These are phyloP conservation scores for Sphaerostilbella broomeana DNA, from an alignment of 2,329 filamentous ascomycete species.

Conservation along the genomic window DNA sequence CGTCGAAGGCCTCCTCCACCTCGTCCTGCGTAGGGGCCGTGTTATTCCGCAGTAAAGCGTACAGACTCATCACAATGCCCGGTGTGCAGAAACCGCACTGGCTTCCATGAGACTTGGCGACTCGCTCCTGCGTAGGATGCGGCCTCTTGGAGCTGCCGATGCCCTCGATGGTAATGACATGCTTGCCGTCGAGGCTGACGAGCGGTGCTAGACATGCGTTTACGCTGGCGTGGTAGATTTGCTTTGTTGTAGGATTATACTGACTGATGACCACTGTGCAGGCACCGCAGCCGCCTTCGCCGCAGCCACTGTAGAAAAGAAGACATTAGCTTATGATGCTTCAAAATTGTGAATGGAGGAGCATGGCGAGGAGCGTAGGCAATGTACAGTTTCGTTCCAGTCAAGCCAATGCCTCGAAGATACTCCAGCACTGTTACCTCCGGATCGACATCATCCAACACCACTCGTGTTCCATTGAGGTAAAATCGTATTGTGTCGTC, in stretches of 20 bases:
- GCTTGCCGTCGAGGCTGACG: slow-evolving; percentile 90
- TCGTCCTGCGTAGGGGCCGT: slow-evolving; percentile 70
- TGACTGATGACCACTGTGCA: slow-evolving; percentile 95
- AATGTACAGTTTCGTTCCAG: slow-evolving; percentile 77
- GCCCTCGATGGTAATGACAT: slow-evolving; percentile 95
- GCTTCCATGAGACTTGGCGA: slow-evolving; percentile 85
- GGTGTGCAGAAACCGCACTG: slow-evolving; percentile 95
- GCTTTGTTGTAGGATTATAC: slow-evolving; percentile 83
- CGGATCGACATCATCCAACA: slow-evolving; percentile 80
- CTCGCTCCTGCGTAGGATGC: slow-evolving; percentile 83
- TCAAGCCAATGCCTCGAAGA: slow-evolving; percentile 83
- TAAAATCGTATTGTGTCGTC: slow-evolving; percentile 89
- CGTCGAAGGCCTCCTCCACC: slow-evolving; percentile 94
- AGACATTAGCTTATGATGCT: slow-evolving; percentile 13
- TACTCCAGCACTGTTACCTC: slow-evolving; percentile 92
- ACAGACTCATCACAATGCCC: slow-evolving; percentile 96
- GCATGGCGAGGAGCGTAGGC: too few species aligned
- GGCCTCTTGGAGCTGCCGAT: slow-evolving; percentile 84
- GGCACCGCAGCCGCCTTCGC: slow-evolving; percentile 92
- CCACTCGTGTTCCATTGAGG: slow-evolving; percentile 86
- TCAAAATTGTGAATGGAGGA: too few species aligned
- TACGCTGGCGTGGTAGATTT: slow-evolving; percentile 92
- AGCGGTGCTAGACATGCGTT: slow-evolving; percentile 94
- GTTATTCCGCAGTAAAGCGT: slow-evolving; percentile 84
- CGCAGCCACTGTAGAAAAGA: slow-evolving; percentile 61